These are phyloP conservation scores for Dimargaris xerosporica DNA, from an alignment of 192 early-diverging fungal species.

Conservation along the genomic window DNA sequence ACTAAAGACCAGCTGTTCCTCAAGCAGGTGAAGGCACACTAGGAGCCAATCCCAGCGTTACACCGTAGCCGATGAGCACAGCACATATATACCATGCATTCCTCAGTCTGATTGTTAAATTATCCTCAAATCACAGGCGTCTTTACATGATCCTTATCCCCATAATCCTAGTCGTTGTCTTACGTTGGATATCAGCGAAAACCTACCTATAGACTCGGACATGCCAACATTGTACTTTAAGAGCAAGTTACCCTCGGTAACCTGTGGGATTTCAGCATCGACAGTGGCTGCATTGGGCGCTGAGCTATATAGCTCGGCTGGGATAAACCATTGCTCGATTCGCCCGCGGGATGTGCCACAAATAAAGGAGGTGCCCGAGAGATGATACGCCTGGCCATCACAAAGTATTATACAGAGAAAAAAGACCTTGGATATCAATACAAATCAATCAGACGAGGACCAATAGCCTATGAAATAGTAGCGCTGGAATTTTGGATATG, in stretches of 20 bases:
- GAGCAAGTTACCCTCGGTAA: constrained; percentile 7
- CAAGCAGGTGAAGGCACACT: constrained; percentile 2
- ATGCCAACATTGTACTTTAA: neutral
- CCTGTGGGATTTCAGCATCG: constrained; percentile 11
- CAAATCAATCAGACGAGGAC: neutral
- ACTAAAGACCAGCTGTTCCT: constrained; percentile 3
- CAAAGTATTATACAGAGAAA: neutral
- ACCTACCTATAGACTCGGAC: neutral
- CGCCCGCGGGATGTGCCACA: constrained; percentile 33
- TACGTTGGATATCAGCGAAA: too few relatives aligned
- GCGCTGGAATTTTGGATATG: neutral
- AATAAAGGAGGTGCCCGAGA: constrained; percentile 38
- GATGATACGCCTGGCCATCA: constrained; percentile 38
- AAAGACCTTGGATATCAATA: neutral
- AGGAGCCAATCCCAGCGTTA: too few relatives aligned
- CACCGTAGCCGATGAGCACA: too few relatives aligned
- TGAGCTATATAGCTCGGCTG: constrained; percentile 18
- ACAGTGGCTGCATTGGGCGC: too few relatives aligned
- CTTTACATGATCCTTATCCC: too few relatives aligned
- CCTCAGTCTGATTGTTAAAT: too few relatives aligned
- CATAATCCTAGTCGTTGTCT: too few relatives aligned
- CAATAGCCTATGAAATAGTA: neutral
- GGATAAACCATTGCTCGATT: constrained; percentile 36
- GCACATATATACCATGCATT: too few relatives aligned
- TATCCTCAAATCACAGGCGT: too few relatives aligned